Conservation (phyloP, 148 eudicot species). For the Cornus suecica region DNA sequence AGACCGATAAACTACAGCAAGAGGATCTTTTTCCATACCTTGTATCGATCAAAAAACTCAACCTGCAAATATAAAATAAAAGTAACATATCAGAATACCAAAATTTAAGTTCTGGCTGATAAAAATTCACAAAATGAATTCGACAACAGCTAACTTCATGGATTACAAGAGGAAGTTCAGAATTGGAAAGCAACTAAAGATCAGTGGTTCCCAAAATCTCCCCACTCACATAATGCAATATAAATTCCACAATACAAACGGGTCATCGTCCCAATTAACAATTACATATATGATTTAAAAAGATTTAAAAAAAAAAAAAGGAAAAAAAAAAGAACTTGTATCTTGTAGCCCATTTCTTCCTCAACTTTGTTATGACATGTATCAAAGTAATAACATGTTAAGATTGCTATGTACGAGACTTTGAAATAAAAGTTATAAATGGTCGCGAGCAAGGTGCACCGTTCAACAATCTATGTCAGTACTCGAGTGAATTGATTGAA, state of each 20-base stretch:
- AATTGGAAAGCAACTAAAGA: slow-evolving; percentile 2
- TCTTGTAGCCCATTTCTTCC: neutral
- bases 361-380: neutral
- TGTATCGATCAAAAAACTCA: slow-evolving; percentile 89
- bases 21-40: slow-evolving; percentile 47
- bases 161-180: neutral
- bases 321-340: too few relatives aligned
- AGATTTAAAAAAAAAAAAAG: too few relatives aligned
- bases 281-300: too few relatives aligned
- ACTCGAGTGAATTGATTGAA: too few relatives aligned
- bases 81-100: slow-evolving; percentile 5
- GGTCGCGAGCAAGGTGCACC: too few relatives aligned
- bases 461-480: too few relatives aligned
- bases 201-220: neutral
- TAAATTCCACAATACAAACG: neutral
- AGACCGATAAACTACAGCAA: neutral
- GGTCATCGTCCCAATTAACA: neutral
- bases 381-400: neutral
- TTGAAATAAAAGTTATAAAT: neutral
- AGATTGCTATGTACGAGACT: too few relatives aligned
- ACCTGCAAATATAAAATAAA: slow-evolving; percentile 50
- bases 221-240: neutral
- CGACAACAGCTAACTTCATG: neutral
- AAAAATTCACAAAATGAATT: neutral
- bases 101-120: neutral